A percentile compares a stretch with the other conserved stretches of the same genome.
phyloP scores from a whole-genome alignment of 1,139 yeast species.

The Arxiozyma slooffiae region DNA sequence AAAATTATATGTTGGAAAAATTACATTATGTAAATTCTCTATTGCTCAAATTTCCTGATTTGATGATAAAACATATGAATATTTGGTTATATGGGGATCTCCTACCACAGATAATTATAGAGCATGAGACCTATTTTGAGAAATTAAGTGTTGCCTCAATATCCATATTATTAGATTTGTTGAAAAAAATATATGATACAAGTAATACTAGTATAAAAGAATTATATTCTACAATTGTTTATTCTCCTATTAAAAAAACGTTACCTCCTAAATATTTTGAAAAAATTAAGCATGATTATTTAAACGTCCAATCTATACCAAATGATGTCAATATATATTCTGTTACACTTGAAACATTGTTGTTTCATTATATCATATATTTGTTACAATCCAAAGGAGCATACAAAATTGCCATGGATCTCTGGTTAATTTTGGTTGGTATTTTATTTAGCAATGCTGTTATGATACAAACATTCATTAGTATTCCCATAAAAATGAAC shows the following conservation, averaged over 20 bases:
- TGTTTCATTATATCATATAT: conserved; percentile 13
- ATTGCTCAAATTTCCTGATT: conserved; percentile 16
- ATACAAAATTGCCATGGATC: conserved; percentile 23
- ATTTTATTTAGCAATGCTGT: conserved; percentile 17
- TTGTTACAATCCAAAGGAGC: conserved; percentile 14
- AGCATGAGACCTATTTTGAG: conserved; percentile 17
- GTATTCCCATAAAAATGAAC: conserved; percentile 3
- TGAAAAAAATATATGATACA: conserved; percentile 17
- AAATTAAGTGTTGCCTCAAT: conserved; percentile 16
- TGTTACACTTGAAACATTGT: conserved; percentile 13
- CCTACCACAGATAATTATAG: conserved; percentile 16
- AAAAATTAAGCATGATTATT: background rate
- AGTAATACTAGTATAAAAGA: conserved; percentile 6
- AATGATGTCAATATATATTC: background rate
- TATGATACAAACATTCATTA: conserved; percentile 3
- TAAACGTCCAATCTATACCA: background rate
- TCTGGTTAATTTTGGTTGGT: conserved; percentile 26
- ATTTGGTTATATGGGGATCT: conserved; percentile 29
- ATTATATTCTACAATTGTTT: conserved; percentile 10
- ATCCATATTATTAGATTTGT: conserved; percentile 20
- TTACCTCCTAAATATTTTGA: conserved; percentile 9
- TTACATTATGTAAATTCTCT: conserved; percentile 19
- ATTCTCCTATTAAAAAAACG: conserved; percentile 2
- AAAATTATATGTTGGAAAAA: conserved; percentile 22
- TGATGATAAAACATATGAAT: conserved; percentile 16